These are phyloP conservation scores for Cladophialophora psammophila DNA, from an alignment of 2,329 filamentous ascomycete species.

Conservation along the genomic window DNA sequence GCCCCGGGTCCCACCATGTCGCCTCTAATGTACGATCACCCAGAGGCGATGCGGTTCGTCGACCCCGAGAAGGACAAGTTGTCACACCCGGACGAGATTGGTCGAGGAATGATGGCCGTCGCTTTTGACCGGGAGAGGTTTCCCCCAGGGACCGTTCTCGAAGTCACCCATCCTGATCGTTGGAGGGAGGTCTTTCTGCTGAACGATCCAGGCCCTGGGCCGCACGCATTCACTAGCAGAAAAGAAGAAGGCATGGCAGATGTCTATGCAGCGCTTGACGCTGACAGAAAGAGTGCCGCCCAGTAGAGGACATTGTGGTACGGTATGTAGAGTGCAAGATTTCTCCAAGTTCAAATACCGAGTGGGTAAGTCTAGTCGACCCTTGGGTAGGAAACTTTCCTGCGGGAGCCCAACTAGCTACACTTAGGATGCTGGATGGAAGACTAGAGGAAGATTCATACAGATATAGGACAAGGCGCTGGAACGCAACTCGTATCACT, in stretches of 20 bases:
- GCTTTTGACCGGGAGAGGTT: slow-evolving; percentile 11
- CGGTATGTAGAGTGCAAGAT: too few relatives aligned
- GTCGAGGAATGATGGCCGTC: slow-evolving; percentile 24
- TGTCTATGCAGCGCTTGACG: slow-evolving; percentile 16
- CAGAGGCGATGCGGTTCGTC: slow-evolving; percentile 24
- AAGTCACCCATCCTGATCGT: slow-evolving; percentile 26
- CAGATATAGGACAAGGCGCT: too few relatives aligned
- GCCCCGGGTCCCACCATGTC: slow-evolving; percentile 54
- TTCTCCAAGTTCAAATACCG: too few relatives aligned
- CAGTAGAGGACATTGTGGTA: background rate
- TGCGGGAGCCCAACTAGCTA: too few relatives aligned
- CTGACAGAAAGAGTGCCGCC: slow-evolving; percentile 5
- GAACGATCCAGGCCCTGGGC: slow-evolving; percentile 23
- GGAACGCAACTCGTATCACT: too few relatives aligned
- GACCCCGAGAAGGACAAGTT: slow-evolving; percentile 25
- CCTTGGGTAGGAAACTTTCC: too few relatives aligned
- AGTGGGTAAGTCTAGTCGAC: too few relatives aligned
- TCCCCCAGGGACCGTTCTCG: slow-evolving; percentile 19
- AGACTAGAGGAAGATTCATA: too few relatives aligned
- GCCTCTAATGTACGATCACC: slow-evolving; percentile 28
- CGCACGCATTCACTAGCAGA: slow-evolving; percentile 24
- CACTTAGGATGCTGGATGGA: too few relatives aligned
- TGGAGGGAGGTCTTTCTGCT: slow-evolving; percentile 25
- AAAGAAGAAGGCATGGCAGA: slow-evolving; percentile 26
- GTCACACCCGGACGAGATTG: slow-evolving; percentile 18